A percentile compares a stretch with the other conserved stretches of the same genome.
These are phyloP conservation scores for Tylopilus sp. DNA, from an alignment of 768 basidiomycete genomes.

Conservation along the genomic window DNA sequence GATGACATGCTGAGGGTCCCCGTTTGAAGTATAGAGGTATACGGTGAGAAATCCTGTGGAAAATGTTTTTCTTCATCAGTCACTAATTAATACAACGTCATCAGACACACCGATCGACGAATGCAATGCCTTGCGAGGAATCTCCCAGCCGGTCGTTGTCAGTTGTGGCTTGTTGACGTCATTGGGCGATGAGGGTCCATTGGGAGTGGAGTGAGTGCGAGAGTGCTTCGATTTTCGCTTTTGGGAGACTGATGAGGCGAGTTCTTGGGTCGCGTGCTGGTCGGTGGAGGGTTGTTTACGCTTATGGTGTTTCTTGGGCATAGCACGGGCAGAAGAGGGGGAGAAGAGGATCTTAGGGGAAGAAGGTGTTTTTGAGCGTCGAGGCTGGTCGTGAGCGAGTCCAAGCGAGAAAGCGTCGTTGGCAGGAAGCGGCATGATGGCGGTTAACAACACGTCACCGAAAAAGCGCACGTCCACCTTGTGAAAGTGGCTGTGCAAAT, in stretches of 20 bases:
- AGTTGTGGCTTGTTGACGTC: constrained; percentile 12
- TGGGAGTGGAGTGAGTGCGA: neutral
- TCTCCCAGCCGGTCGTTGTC: constrained; percentile 70
- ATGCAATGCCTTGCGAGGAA: constrained; percentile 84
- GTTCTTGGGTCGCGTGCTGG: neutral
- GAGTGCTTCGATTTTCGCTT: constrained; percentile 17
- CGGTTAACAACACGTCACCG: neutral
- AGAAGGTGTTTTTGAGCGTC: constrained; percentile 28
- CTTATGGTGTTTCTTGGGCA: constrained; percentile 33
- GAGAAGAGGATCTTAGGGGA: constrained; percentile 43
- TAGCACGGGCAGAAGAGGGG: constrained; percentile 28
- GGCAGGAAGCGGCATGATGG: constrained; percentile 31
- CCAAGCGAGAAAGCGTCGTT: constrained; percentile 36
- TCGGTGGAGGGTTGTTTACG: constrained; percentile 17
- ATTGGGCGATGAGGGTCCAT: constrained; percentile 5
- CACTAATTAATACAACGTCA: neutral
- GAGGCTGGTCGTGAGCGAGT: constrained; percentile 33
- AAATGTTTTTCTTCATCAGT: constrained; percentile 9
- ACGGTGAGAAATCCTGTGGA: constrained; percentile 59
- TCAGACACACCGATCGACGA: constrained; percentile 77
- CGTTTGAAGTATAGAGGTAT: constrained; percentile 51
- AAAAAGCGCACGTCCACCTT: neutral
- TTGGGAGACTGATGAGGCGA: neutral
- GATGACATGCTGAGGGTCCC: constrained; percentile 50
- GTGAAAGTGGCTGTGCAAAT: constrained; percentile 13